Evolutionary conservation across 768 basidiomycete genomes (phyloP).

Genomic region (Serpula lacrymans): DNA sequence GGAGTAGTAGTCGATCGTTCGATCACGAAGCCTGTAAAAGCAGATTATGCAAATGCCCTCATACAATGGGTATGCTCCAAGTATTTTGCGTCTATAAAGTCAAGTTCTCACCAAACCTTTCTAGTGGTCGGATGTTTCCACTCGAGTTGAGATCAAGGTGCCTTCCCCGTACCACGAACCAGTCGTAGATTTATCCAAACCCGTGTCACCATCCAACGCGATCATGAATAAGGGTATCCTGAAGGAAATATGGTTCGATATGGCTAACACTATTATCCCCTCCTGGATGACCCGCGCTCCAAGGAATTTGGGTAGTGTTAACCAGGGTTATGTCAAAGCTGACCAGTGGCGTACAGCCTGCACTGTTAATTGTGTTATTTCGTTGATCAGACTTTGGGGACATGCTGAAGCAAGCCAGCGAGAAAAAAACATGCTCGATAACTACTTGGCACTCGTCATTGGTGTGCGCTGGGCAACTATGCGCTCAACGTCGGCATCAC

Average conservation of each 20-base stretch:
- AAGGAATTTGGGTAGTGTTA: slow-evolving; percentile 26
- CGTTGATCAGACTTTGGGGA: slow-evolving; percentile 28
- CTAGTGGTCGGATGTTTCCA: too few species aligned
- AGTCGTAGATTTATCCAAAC: too few species aligned
- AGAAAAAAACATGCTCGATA: slow-evolving; percentile 14
- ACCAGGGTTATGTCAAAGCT: slow-evolving; percentile 32
- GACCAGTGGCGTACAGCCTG: slow-evolving; percentile 21
- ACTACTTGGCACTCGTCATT: slow-evolving; percentile 24
- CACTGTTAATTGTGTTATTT: slow-evolving; percentile 22
- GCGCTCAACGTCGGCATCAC: slow-evolving; percentile 9
- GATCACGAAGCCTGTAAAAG: too few species aligned
- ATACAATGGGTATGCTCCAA: slow-evolving; percentile 1
- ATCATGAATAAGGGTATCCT: too few species aligned
- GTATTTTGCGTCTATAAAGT: too few species aligned
- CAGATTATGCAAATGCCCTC: neutral
- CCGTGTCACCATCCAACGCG: too few species aligned
- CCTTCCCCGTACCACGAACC: too few species aligned
- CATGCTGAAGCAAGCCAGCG: too few species aligned
- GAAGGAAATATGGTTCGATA: too few species aligned
- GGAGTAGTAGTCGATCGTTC: too few species aligned
- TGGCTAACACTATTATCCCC: slow-evolving; percentile 12
- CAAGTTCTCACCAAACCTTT: too few species aligned
- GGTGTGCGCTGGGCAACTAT: slow-evolving; percentile 19
- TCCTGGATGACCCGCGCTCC: slow-evolving; percentile 24
- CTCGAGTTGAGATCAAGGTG: too few species aligned